Evolutionary conservation across 2,329 filamentous ascomycete species (phyloP).

Genomic region (Aspergillus sojae): DNA sequence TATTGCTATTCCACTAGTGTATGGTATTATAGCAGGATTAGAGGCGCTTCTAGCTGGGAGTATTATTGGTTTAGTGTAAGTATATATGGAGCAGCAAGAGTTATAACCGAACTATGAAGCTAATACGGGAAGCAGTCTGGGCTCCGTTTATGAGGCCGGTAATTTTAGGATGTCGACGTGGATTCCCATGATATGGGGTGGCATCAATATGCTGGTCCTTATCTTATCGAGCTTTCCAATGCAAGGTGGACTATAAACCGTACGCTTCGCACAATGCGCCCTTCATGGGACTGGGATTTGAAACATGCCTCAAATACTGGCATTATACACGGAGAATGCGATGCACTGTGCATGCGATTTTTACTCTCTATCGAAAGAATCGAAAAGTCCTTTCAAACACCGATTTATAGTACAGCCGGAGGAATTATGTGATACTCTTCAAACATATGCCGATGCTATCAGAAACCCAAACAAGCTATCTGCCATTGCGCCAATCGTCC

Average conservation of each 20-base stretch:
- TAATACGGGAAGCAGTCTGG: constrained; percentile 58
- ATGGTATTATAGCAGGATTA: constrained; percentile 69
- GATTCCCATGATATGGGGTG: constrained; percentile 87
- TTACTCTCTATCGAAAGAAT: not conserved
- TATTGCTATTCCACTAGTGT: constrained; percentile 73
- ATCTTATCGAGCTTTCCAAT: constrained; percentile 91
- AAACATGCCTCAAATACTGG: not conserved
- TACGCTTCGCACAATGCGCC: not conserved
- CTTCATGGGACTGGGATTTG: not conserved
- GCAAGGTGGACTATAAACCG: constrained; percentile 74
- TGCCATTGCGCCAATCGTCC: constrained; percentile 32
- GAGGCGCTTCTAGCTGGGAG: constrained; percentile 81
- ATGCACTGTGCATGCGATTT: constrained; percentile 3
- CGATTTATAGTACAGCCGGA: constrained; percentile 10
- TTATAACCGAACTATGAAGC: not conserved
- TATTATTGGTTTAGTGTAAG: constrained; percentile 78
- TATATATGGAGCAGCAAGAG: constrained; percentile 20
- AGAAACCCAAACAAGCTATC: constrained; percentile 16
- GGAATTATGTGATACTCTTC: constrained; percentile 1
- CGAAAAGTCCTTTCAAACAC: not conserved
- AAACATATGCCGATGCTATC: constrained; percentile 11
- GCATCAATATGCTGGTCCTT: constrained; percentile 79
- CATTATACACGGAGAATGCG: not conserved
- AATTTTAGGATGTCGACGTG: constrained; percentile 92
- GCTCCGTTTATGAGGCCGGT: constrained; percentile 77